These are phyloP conservation scores for Solanum ossicruentum DNA, from an alignment of 257 asterid species.

Conservation along the genomic window DNA sequence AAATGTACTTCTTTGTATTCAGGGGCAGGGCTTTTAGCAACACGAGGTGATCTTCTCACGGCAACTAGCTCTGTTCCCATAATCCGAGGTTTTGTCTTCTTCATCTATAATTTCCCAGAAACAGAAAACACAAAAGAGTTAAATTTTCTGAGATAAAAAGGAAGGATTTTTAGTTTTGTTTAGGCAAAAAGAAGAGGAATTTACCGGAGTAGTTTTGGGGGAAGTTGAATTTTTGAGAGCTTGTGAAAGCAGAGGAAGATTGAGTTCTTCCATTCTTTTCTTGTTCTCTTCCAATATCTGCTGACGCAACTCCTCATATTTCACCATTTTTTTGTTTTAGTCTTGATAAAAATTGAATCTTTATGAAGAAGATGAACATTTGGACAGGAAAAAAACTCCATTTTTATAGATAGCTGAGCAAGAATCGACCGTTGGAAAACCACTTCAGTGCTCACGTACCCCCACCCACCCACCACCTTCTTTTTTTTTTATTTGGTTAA, in stretches of 20 bases:
- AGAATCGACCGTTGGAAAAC: slow-evolving; percentile 65
- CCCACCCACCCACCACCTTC: not conserved
- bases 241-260: slow-evolving; percentile 69
- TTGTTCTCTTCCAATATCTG: slow-evolving; percentile 83
- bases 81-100: slow-evolving; percentile 48
- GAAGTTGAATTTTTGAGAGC: slow-evolving; percentile 47
- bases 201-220: slow-evolving; percentile 70
- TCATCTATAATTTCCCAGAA: slow-evolving; percentile 33
- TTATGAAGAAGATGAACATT: not conserved
- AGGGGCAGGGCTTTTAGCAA: slow-evolving; percentile 45
- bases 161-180: not conserved
- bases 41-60: slow-evolving; percentile 65
- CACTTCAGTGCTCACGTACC: slow-evolving; percentile 1
- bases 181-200: not conserved
- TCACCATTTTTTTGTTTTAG: slow-evolving; percentile 33
- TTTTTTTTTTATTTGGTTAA: not conserved
- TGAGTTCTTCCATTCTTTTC: slow-evolving; percentile 72
- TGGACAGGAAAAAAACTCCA: not conserved
- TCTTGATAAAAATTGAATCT: not conserved
- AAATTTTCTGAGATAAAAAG: not conserved
- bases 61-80: slow-evolving; percentile 64
- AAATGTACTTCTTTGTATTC: slow-evolving; percentile 52
- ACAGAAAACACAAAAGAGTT: not conserved
- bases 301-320: slow-evolving; percentile 48
- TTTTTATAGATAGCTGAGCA: slow-evolving; percentile 1